phyloP scores from a whole-genome alignment of 2,329 filamentous ascomycete genomes.

The Colletotrichum scovillei region DNA sequence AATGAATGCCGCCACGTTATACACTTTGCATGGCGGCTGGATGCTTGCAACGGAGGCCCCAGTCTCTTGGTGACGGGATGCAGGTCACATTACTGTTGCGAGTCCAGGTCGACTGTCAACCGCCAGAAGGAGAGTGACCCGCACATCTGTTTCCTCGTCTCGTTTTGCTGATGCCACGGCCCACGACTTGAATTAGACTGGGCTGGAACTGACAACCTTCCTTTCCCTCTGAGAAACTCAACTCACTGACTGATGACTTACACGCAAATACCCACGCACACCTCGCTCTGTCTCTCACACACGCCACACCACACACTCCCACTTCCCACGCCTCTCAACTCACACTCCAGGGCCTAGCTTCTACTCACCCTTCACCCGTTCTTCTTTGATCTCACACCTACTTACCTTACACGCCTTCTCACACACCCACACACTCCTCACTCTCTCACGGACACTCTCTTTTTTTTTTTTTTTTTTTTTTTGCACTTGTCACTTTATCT shows the following conservation, averaged over 20 bases:
- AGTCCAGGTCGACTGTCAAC: constrained; percentile 22
- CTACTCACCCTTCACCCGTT: not conserved
- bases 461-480: not conserved
- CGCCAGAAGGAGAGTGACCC: constrained; percentile 2
- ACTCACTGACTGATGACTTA: constrained; percentile 24
- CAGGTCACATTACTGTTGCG: constrained; percentile 28
- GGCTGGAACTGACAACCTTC: constrained; percentile 31
- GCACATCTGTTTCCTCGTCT: constrained; percentile 34
- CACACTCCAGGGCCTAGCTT: constrained; percentile 1
- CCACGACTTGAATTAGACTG: constrained; percentile 19
- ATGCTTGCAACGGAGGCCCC: constrained; percentile 13
- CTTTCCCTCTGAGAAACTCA: constrained; percentile 6
- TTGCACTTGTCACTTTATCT: constrained; percentile 21
- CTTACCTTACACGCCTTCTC: not conserved
- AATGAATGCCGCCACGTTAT: constrained; percentile 24
- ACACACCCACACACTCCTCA: not conserved
- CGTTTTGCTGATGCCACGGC: constrained; percentile 30
- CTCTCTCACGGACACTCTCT: not conserved
- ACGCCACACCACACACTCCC: constrained; percentile 33
- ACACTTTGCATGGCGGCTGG: constrained; percentile 22
- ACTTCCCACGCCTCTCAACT: constrained; percentile 21
- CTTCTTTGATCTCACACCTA: constrained; percentile 9
- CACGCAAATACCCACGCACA: constrained; percentile 31
- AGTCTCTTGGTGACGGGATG: constrained; percentile 18
- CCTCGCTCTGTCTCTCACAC: constrained; percentile 39